Percentiles rank a stretch among this genome's conserved stretches.
phyloP scores from a whole-genome alignment of 2,329 filamentous ascomycete genomes.

The Penicillium brevicompactum region DNA sequence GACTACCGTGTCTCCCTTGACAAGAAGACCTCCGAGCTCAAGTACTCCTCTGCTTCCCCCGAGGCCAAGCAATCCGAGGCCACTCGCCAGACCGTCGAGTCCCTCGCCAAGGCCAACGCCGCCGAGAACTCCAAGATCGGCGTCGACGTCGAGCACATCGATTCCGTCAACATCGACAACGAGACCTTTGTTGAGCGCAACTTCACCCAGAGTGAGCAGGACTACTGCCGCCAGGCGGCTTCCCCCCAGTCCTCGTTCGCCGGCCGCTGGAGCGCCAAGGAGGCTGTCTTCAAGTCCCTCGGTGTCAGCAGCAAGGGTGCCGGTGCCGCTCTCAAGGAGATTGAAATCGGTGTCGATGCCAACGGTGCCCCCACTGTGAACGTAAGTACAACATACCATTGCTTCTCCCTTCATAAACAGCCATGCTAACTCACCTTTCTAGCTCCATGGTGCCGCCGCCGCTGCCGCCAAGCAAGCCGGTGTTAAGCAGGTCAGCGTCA shows the following conservation, averaged over 20 bases:
- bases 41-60: slow-evolving; percentile 70
- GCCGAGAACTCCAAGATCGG: slow-evolving; percentile 75
- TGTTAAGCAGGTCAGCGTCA: slow-evolving; percentile 85
- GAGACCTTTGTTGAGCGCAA: slow-evolving; percentile 94
- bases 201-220: slow-evolving; percentile 81
- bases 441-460: slow-evolving; percentile 87
- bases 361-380: slow-evolving; percentile 80
- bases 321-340: slow-evolving; percentile 87
- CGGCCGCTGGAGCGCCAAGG: slow-evolving; percentile 95
- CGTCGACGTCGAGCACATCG: slow-evolving; percentile 89
- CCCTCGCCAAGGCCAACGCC: slow-evolving; percentile 67
- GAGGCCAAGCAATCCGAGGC: slow-evolving; percentile 63
- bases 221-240: slow-evolving; percentile 79
- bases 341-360: slow-evolving; percentile 83
- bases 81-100: slow-evolving; percentile 75
- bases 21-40: slow-evolving; percentile 81
- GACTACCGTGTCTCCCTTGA: slow-evolving; percentile 81
- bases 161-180: slow-evolving; percentile 87
- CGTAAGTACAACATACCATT: slow-evolving; percentile 59
- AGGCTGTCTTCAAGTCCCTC: slow-evolving; percentile 96
- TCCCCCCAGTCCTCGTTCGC: slow-evolving; percentile 88
- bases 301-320: slow-evolving; percentile 85
- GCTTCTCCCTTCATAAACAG: slow-evolving; percentile 1
- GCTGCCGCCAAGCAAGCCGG: slow-evolving; percentile 81
- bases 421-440: slow-evolving; percentile 25